Conservation (phyloP, 2,329 filamentous ascomycete genomes). For the Pyricularia sp. region DNA sequence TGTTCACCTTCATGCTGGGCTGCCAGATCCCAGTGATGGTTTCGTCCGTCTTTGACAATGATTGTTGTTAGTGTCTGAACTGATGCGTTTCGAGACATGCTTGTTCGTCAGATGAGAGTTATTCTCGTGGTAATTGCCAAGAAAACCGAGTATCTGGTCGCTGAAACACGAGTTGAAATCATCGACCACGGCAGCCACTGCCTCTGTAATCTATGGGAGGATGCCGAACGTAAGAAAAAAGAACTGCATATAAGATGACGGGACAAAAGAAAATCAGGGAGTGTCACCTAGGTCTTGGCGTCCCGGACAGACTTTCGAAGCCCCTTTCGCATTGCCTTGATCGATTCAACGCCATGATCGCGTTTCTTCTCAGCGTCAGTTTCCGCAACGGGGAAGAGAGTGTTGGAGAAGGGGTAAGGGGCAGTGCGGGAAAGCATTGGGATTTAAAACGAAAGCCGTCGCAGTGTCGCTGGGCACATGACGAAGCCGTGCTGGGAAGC, state of each 20-base stretch:
- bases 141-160: not conserved
- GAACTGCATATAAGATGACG: not conserved
- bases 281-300: not conserved
- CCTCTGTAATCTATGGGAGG: not conserved
- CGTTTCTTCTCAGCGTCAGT: too few species aligned
- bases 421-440: conserved; percentile 32
- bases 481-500: conserved; percentile 32
- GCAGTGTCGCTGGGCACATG: conserved; percentile 31
- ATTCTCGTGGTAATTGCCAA: not conserved
- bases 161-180: not conserved
- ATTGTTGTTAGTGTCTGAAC: too few species aligned
- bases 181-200: not conserved
- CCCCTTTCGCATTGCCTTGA: conserved; percentile 9
- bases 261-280: not conserved
- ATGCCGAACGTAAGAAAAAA: not conserved
- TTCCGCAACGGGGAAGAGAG: conserved; percentile 7
- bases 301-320: not conserved
- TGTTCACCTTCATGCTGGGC: too few species aligned
- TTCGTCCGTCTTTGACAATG: too few species aligned
- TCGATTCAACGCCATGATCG: too few species aligned
- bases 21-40: too few species aligned
- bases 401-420: conserved; percentile 8
- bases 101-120: too few species aligned
- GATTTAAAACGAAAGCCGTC: conserved; percentile 26
- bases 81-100: too few species aligned